Conservation (phyloP, 2,329 filamentous ascomycete species). For the Verticillium klebahnii region DNA sequence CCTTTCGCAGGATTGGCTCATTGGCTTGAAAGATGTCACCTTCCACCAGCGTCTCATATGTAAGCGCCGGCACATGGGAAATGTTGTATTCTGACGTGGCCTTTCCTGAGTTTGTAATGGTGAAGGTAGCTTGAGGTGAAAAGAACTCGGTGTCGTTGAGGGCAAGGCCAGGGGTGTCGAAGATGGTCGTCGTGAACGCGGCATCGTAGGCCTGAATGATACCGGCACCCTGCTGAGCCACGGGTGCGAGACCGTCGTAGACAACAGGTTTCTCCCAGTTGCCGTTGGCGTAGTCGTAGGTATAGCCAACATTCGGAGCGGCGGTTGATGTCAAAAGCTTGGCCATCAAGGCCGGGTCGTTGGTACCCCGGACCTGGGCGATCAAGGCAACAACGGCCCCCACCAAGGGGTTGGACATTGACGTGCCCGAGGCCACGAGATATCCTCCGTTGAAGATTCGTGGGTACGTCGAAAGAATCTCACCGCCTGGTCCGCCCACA, state of each 20-base stretch:
- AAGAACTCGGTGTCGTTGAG: slow-evolving; percentile 63
- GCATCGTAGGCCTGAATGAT: slow-evolving; percentile 57
- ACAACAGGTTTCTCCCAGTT: slow-evolving; percentile 11
- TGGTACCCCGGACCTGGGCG: slow-evolving; percentile 44
- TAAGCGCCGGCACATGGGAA: slow-evolving; percentile 43
- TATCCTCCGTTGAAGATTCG: slow-evolving; percentile 22
- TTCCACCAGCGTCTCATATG: slow-evolving; percentile 40
- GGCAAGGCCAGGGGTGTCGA: slow-evolving; percentile 52
- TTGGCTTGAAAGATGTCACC: slow-evolving; percentile 37
- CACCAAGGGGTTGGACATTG: slow-evolving; percentile 37
- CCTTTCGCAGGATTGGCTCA: slow-evolving; percentile 19
- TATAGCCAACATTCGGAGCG: slow-evolving; percentile 32
- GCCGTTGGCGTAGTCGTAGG: slow-evolving; percentile 21
- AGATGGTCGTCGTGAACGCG: slow-evolving; percentile 45
- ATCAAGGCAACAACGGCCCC: slow-evolving; percentile 47
- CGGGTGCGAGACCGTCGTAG: slow-evolving; percentile 37
- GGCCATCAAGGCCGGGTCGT: slow-evolving; percentile 40
- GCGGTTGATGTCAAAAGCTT: slow-evolving; percentile 45
- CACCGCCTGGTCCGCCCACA: slow-evolving; percentile 35
- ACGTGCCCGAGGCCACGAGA: slow-evolving; percentile 36
- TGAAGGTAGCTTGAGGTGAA: slow-evolving; percentile 43
- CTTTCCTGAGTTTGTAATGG: slow-evolving; percentile 48
- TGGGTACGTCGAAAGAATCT: slow-evolving; percentile 34
- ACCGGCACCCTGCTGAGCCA: slow-evolving; percentile 57
- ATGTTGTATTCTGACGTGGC: slow-evolving; percentile 46